Base-by-base conservation (phyloP, 805 yeast genomes). In the Yarrowia deformans region DNA sequence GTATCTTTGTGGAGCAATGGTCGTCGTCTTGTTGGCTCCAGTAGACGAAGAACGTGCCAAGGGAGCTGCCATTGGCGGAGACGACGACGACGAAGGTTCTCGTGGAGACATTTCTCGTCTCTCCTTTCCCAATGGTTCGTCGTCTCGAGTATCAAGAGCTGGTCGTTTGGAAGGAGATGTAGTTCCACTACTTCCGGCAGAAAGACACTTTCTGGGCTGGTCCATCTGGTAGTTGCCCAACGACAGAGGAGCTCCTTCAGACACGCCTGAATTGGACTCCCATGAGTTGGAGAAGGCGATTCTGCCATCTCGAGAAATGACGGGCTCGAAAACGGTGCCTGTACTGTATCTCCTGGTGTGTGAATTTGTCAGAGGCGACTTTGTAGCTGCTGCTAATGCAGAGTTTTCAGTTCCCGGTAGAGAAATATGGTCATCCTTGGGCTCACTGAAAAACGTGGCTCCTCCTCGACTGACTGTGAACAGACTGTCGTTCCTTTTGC, bases 161-260 rank as follows among this genome's bases (percentile, higher is more conserved):
- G 66, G 52, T 8, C 66, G 29, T 45, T 60, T 60, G 5, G 66
- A 60, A 18, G 66, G 66, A n/a, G 66, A 60, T 8, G 66, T 60
- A 8, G 66, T 34, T 2, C 66, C 66, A 14, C 66, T 60, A 12
- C 34, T 45, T 18, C 52, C 52, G 18, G 52, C 66, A 13, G 52
- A 43, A 10, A 60, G 40, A 45, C 52, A 43, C 13, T 60, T 60
- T 3, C 66, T 12, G 12, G 19, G 40, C 32, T 43, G 66, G 8
- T 14, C 66, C 66, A 60, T 60, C 42, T 60, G 66, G 39, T 32
- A 60, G 39, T 45, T 45, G 14, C 45, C 52, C 16, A 60, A 8
- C 7, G 66, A 60, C 43, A 43, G 6, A 3, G 66, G 52, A 9
- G 19, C 42, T 2, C 35, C 42, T 18, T 56, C 64, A 42, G 64